Evolutionary conservation across 805 yeast genomes (phyloP), one percentile per base, ranked within the genome.

Genomic region (Brettanomyces custersianus): DNA sequence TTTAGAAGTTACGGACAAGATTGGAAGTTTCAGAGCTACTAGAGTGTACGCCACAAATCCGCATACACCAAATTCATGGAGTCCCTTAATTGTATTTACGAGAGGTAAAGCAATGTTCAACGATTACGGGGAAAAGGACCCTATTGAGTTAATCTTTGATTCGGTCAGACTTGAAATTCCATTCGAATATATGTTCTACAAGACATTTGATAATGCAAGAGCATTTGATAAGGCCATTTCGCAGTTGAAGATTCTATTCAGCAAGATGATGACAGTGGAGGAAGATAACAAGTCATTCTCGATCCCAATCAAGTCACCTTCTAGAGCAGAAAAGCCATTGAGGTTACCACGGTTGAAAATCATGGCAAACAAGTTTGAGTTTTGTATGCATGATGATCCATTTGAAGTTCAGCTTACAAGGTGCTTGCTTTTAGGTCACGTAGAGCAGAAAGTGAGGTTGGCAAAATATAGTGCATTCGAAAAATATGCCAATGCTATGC

Each of bases 371-470:
- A 62, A 72, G 28, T 65, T 84, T 42, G 63, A 80, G 4, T 59
- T 87, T 26, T 67, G 80, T 18, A 65, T 87, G 43, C 95, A 84
- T 38, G 94, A 84, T 54, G 96, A 90, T 56, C 90, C 94, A 6
- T 87, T 88, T 54, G 97, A 90, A 55, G 65, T 77, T 6, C 78
- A 84, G 46, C 59, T 88, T 32, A 70, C 74, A 17, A 63, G 73
- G 48, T 72, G 80, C 20, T 77, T 70, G 48, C 78, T 79, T 45
- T 64, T 80, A 9, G 94, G 94, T 1, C 34, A 59, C 16, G 40
- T 65, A n/a, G 90, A 79, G 45, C 94, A 85, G 51, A 66, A 63
- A 43, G 61, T 65, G 35, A 65, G 95, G 41, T 34, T 72, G 10
- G 72, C 71, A 18, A 77, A 81, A 39, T 15, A 46, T 12, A 35